Base-by-base conservation (phyloP, 2,329 filamentous ascomycete species). In the Talaromyces marneffei region DNA sequence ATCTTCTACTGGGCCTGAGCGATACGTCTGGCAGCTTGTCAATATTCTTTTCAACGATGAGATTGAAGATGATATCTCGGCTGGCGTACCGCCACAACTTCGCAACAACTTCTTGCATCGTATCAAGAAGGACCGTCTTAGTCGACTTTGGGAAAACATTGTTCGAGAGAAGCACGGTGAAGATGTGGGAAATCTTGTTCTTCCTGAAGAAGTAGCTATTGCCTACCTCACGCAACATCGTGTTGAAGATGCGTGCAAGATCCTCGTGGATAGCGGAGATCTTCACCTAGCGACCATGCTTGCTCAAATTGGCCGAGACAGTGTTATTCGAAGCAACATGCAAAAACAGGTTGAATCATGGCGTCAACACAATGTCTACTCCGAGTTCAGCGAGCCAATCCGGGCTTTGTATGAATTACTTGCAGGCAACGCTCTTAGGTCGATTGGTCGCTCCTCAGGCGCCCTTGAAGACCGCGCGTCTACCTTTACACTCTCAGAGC, bases 341-440 rank as follows among this genome's bases (percentile, higher is more conserved):
- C 82, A 82, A 25, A 82, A 87, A 60, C 94, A 99, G 72, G 82
- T 99, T 57, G 85, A 87, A 63, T 87, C 89, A 56, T 99, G 94
- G 94, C 86, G 87, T 37, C 84, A 90, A 29, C 86, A 90, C 37
- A 91, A 92, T 70, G 85, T 93, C 52, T 83, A 96, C 18, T 90
- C 91, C 1, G 95, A 99, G 73, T 92, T 99, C 75, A 87, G 85
- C 16, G 88, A 94, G 66, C 82, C 91, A 1, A 85, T 96, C 48
- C 88, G 94, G 59, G 88, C 92, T 8, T 81, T 99, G 35, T 99
- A 97, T 72, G 91, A 96, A 73, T 82, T 99, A 29, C 80, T 97
- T 10, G 86, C 91, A 31, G 94, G 95, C 39, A 94, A 97, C 66
- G 87, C 91, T n/a, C 88, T 90, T 65, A 84, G 87, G 29, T 92